Percentiles rank a stretch among this genome's conserved stretches.
phyloP scores from a whole-genome alignment of 768 basidiomycete genomes.

The Rhizopogon sp. region DNA sequence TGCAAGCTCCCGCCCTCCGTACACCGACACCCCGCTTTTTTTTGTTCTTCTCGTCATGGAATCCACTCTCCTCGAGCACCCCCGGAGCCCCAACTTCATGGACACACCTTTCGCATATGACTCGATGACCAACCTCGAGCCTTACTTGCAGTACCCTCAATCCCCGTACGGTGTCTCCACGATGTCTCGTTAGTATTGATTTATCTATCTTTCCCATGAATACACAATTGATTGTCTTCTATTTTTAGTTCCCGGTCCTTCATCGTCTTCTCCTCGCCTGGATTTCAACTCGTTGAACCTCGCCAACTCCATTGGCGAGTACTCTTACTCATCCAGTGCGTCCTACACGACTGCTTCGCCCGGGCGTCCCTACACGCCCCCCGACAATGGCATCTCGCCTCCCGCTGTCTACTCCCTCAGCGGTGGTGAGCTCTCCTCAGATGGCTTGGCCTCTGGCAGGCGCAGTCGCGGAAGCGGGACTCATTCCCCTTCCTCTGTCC shows the following conservation, averaged over 20 bases:
- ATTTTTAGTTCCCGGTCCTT: slow-evolving; percentile 45
- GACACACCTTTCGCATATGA: slow-evolving; percentile 44
- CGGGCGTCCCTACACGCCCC: slow-evolving; percentile 65
- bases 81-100: slow-evolving; percentile 47
- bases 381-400: slow-evolving; percentile 62
- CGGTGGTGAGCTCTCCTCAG: slow-evolving; percentile 70
- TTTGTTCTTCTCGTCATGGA: slow-evolving; percentile 33
- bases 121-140: slow-evolving; percentile 38
- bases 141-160: slow-evolving; percentile 69
- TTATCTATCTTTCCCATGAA: neutral
- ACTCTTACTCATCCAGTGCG: slow-evolving; percentile 49
- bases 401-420: slow-evolving; percentile 69
- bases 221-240: slow-evolving; percentile 4
- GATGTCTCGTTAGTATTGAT: slow-evolving; percentile 52
- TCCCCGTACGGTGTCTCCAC: slow-evolving; percentile 55
- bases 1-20: slow-evolving; percentile 33
- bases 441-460: slow-evolving; percentile 57
- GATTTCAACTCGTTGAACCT: slow-evolving; percentile 62
- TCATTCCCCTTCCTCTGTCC: slow-evolving; percentile 42
- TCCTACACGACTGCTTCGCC: slow-evolving; percentile 50
- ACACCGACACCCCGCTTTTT: slow-evolving; percentile 8
- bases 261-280: slow-evolving; percentile 51
- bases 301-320: slow-evolving; percentile 51
- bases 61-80: slow-evolving; percentile 46
- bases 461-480: slow-evolving; percentile 71